Evolutionary conservation across 1,284 basidiomycete genomes (phyloP), one percentile per base, ranked within the genome.

Genomic region (Trametes pubescens): DNA sequence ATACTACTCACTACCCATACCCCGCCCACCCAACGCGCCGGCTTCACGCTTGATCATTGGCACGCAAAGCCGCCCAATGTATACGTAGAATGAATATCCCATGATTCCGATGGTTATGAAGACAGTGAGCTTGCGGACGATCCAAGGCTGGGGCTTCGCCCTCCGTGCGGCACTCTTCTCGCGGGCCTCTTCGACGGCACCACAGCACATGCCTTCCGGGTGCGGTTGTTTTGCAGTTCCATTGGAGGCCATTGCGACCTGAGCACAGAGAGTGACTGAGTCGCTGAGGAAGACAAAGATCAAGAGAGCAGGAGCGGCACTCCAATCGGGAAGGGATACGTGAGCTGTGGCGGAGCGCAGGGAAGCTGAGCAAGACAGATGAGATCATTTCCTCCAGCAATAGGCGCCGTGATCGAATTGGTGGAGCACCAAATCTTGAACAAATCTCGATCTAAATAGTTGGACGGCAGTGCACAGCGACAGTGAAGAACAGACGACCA

Each of bases 51-150:
- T 80, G 24, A 93, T 83, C 81, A 90, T 86, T 2, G 87, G 85
- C 18, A 87, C 79, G 69, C 87, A 90, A 2, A 93, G 79, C 40
- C 87, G 75, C 1, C 83, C 89, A 46, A 92, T 82, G 69, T 90
- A 90, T 10, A 93, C 92, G 76, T 94, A 94, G 61, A 79, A 86
- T 2, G 86, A 71, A 71, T 89, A 90, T 0, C 72, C 84, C 65
- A 88, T 84, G 61, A 90, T 81, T 0, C 77, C 87, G 21, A 82
- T 26, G 0, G 84, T 82, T 0, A 90, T 52, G 8, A 73, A 79
- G 10, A 91, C 78, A 70, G 85, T 80, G 48, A 88, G 70, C 77
- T 91, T 91, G 68, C 80, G 82, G 29, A 82, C 79, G 61, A 88
- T 75, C 88, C 88, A 90, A 66, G 88, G 84, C 70, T 87, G 87